Base-by-base conservation (phyloP, 257 asterid species). In the Gentiana straminea region DNA sequence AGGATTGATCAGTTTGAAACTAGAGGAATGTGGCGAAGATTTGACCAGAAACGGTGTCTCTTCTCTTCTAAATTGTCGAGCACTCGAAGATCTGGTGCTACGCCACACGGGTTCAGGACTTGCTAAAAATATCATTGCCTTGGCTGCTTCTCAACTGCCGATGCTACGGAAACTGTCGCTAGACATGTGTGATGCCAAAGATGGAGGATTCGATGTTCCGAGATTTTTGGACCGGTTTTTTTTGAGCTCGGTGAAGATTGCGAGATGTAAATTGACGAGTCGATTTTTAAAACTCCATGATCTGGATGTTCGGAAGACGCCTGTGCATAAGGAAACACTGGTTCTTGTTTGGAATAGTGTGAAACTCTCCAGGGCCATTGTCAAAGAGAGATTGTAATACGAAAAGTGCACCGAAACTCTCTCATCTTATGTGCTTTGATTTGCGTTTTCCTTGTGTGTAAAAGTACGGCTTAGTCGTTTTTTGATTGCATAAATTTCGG, bases 21-120 rank as follows among this genome's bases (percentile, higher is more conserved):
- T 89, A 51, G 95, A 89, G 97, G 97, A 86, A 59, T 86, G 97
- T 71, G 94, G 95, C 53, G 80, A 81, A 73, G 46, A 41, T 41
- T 66, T 86, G 59, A 86, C 95, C 59, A 64, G 67, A 6, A 54
- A 59, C 66, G 97, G 93, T 15, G 74, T 81, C 54, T 62, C 68
- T 43, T 77, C 86, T 56, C 87, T 89, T 73, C 69, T 78, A 60
- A 75, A 75, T 60, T 89, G 95, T 66, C 81, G 62, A 59, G 95
- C 90, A 58, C 90, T 89, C 63, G 95, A 86, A 80, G 97, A 81
- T 80, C 83, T 89, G 46, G 59, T 66, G 33, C 65, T 86, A 55
- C 88, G 88, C 43, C 95, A 89, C 65, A 81, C 64, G 56, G 97
- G 95, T 7, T 43, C 53, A 55, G 97, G 97, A 58, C 73, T 86